Conservation (phyloP, 2,329 filamentous ascomycete species). For the Phyllosticta citribraziliensis region DNA sequence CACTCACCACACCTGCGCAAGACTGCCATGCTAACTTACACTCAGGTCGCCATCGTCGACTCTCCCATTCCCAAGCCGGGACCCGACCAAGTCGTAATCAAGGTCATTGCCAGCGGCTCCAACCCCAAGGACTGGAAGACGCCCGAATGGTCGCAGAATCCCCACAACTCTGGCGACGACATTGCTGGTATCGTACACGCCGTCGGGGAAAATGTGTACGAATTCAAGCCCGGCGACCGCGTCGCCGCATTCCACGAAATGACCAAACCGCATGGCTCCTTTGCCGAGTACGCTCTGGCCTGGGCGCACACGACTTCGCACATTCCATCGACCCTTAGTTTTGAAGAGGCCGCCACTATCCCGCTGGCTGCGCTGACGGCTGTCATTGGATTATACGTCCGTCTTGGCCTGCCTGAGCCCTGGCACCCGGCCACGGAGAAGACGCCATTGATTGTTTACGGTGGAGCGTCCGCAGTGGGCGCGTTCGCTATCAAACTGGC, state of each 20-base stretch:
- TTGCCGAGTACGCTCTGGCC: constrained; percentile 52
- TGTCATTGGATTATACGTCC: constrained; percentile 34
- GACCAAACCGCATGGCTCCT: constrained; percentile 41
- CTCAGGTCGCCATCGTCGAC: constrained; percentile 29
- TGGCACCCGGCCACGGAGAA: constrained; percentile 22
- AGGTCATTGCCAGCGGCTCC: constrained; percentile 29
- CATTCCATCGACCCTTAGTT: constrained; percentile 39
- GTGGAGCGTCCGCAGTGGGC: constrained; percentile 32
- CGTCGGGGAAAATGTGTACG: constrained; percentile 45
- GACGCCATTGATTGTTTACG: constrained; percentile 31
- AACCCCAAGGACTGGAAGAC: constrained; percentile 42
- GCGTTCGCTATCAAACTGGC: constrained; percentile 34
- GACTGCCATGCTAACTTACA: background rate
- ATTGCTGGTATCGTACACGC: constrained; percentile 46
- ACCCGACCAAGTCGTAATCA: constrained; percentile 28
- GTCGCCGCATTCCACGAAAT: constrained; percentile 50
- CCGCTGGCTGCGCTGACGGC: constrained; percentile 39
- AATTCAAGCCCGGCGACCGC: constrained; percentile 49
- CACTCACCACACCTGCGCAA: no score
- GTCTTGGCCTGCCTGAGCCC: constrained; percentile 34
- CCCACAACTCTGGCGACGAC: constrained; percentile 43
- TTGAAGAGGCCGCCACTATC: constrained; percentile 41
- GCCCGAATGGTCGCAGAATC: constrained; percentile 15
- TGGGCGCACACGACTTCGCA: constrained; percentile 49
- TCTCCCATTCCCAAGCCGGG: constrained; percentile 23